Percentiles rank a stretch among this genome's conserved stretches.
Conservation (phyloP, 2,329 filamentous ascomycete species). For the Neofusicoccum kwambonambiense region DNA sequence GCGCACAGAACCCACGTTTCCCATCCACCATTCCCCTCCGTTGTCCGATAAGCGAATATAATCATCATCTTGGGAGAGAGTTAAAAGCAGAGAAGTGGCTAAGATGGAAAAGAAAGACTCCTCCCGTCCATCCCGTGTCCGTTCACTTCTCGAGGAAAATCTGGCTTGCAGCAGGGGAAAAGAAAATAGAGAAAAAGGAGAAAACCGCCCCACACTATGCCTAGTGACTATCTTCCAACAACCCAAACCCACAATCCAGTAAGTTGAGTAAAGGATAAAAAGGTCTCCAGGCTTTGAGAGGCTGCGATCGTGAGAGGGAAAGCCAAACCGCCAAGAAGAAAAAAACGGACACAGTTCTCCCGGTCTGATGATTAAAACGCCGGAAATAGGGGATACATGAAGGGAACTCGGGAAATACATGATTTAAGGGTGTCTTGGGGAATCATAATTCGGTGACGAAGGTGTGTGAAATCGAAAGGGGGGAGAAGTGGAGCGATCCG, state of each 20-base stretch:
- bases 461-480: slow-evolving; percentile 6
- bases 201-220: neutral
- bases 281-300: neutral
- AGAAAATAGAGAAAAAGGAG: neutral
- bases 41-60: too few species aligned
- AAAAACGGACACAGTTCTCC: neutral
- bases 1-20: too few species aligned
- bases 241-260: neutral
- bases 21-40: too few species aligned
- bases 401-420: neutral
- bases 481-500: slow-evolving; percentile 13
- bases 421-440: slow-evolving; percentile 1
- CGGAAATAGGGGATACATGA: slow-evolving; percentile 3
- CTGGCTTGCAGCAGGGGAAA: neutral
- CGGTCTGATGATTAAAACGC: slow-evolving; percentile 2
- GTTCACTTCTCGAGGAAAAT: neutral
- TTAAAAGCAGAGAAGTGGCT: too few species aligned
- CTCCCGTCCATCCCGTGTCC: neutral
- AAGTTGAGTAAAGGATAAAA: slow-evolving; percentile 15
- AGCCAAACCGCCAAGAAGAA: neutral
- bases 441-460: slow-evolving; percentile 15
- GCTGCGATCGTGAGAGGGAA: neutral
- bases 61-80: too few species aligned
- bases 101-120: neutral
- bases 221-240: neutral